Evolutionary conservation across 352 stramenopile genomes (phyloP), one percentile per base, ranked within the genome.

Genomic region (Plasmopara muralis): DNA sequence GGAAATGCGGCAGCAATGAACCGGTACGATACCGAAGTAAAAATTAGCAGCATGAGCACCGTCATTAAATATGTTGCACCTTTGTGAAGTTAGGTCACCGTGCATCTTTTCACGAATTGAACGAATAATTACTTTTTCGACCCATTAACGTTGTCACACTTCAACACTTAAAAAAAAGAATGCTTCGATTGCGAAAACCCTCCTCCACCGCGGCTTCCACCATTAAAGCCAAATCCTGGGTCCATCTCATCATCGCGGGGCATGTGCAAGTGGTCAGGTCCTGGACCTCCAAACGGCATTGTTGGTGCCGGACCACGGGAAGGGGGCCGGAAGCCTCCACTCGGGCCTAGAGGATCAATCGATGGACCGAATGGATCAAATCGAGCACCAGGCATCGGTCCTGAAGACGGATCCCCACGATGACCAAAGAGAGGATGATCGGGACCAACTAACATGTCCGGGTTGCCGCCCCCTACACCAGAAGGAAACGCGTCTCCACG

Each of bases 281-380:
- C 85, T 15, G 80, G 78, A 9, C 77, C 76, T 29, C 81, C 81
- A 51, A 94, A 94, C 10, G 77, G 77, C 46, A 77, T 62, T n/a
- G 50, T 70, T 18, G 81, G 81, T 14, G 65, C 67, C 30, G 70
- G 73, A n/a, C 60, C 62, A 30, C 69, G 63, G 16, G 62, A 55
- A 12, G 62, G 67, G 14, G 62, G 69, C 35, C 62, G 68, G 25
- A 75, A 67, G 5, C 80, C 73, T 44, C 80, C 75, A 50, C 50
- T 68, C 15, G 72, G 65, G 9, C 71, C 72, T 30, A 83, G 54
- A 15, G 78, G 77, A 30, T 85, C 72, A 6, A 71, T 71, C 0
- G 71, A 61, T 8, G 83, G 83, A 8, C 83, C 83, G 40, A 77
- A 94, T n/a, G 83, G 83, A 56, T 94, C 83, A 40, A 94, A 94